A percentile compares a stretch with the other conserved stretches of the same genome.
phyloP scores from a whole-genome alignment of 352 stramenopile species.

The Globisporangium splendens region DNA sequence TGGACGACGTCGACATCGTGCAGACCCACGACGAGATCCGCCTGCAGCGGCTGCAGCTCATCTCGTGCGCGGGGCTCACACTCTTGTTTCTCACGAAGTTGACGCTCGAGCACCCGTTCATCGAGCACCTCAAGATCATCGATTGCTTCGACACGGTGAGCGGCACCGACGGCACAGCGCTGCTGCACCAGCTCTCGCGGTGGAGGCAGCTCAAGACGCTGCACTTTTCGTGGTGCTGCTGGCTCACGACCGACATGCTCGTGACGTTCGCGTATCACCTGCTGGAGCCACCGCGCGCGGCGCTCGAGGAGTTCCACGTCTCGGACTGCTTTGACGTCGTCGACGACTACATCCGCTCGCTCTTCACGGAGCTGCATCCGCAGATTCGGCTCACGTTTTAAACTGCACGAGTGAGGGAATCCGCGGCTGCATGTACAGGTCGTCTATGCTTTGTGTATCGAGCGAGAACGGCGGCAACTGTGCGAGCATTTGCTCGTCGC shows the following conservation, averaged over 20 bases:
- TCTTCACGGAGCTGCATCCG: slow-evolving; percentile 60
- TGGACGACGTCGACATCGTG: slow-evolving; percentile 66
- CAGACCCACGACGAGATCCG: slow-evolving; percentile 48
- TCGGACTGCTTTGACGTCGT: slow-evolving; percentile 76
- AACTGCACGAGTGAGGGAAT: slow-evolving; percentile 4
- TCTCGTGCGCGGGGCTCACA: slow-evolving; percentile 63
- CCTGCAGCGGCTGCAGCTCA: slow-evolving; percentile 57
- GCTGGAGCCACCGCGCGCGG: slow-evolving; percentile 43
- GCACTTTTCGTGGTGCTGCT: slow-evolving; percentile 79
- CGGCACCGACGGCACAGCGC: slow-evolving; percentile 30
- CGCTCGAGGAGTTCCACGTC: slow-evolving; percentile 46
- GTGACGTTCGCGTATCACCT: slow-evolving; percentile 69
- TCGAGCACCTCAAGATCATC: slow-evolving; percentile 59
- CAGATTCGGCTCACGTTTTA: slow-evolving; percentile 35
- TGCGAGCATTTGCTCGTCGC: too few species aligned
- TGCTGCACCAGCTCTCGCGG: slow-evolving; percentile 48
- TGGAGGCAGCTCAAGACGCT: slow-evolving; percentile 60
- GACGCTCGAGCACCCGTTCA: slow-evolving; percentile 36
- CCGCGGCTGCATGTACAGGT: too few species aligned
- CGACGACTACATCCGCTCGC: slow-evolving; percentile 61
- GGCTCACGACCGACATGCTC: slow-evolving; percentile 74
- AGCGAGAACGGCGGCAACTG: too few species aligned
- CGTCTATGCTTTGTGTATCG: too few species aligned
- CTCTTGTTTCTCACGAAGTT: slow-evolving; percentile 44
- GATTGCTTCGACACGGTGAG: slow-evolving; percentile 65